Evolutionary conservation across 148 eudicot genomes (phyloP).

Genomic region (Vaccinium macrocarpon): DNA sequence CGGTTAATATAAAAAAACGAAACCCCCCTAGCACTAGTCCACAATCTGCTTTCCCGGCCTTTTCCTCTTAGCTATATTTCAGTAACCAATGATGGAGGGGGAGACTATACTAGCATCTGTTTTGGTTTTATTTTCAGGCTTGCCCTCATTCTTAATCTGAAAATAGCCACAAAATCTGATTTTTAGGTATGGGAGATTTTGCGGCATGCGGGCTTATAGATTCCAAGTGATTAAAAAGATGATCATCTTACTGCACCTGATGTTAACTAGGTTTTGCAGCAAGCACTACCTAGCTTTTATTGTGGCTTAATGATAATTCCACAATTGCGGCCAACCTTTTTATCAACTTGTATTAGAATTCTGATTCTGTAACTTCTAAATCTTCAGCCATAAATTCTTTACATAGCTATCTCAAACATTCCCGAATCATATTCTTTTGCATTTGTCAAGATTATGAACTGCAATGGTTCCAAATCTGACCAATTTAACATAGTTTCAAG

Average conservation of each 20-base stretch:
- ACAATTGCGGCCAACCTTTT: not conserved
- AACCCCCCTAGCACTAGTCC: not conserved
- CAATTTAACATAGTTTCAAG: not conserved
- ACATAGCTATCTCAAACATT: not conserved
- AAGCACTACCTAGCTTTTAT: not conserved
- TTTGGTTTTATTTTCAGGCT: not conserved
- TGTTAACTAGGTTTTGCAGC: not conserved
- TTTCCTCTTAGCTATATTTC: not conserved
- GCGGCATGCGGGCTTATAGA: not conserved
- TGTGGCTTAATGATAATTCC: not conserved
- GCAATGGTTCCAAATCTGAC: not conserved
- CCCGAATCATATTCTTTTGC: not conserved
- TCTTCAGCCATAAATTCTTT: not conserved
- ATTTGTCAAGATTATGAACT: not conserved
- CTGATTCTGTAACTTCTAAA: not conserved
- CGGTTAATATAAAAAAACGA: not conserved
- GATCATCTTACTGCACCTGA: not conserved
- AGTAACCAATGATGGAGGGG: too few relatives aligned
- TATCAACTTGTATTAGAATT: not conserved
- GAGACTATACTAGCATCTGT: too few relatives aligned
- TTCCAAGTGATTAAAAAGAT: not conserved
- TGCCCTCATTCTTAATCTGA: not conserved
- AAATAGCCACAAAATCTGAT: not conserved
- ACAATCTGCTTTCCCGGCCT: not conserved
- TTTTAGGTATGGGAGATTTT: not conserved